phyloP scores from a whole-genome alignment of 345 rosid species.

The Dimocarpus longan region DNA sequence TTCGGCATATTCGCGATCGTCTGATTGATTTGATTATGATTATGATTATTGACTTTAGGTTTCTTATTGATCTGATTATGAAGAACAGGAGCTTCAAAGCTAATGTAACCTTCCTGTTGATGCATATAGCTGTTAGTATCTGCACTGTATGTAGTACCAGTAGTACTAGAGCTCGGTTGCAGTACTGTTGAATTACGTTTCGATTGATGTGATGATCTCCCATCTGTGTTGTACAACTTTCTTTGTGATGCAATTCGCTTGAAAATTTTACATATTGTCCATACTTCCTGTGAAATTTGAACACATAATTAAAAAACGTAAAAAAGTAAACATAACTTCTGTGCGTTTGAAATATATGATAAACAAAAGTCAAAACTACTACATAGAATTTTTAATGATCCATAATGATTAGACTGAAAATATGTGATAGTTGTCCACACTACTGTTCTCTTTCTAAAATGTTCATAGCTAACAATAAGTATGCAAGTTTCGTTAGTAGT shows the following conservation, averaged over 20 bases:
- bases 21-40: neutral
- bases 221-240: conserved; percentile 50
- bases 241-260: conserved; percentile 54
- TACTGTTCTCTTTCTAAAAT: too few species aligned
- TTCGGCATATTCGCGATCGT: neutral
- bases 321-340: too few species aligned
- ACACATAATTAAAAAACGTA: too few species aligned
- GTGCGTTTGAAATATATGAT: too few species aligned
- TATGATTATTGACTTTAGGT: neutral
- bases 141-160: conserved; percentile 13
- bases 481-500: too few species aligned
- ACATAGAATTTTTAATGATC: too few species aligned
- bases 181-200: conserved; percentile 10
- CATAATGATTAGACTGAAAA: too few species aligned
- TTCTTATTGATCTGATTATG: conserved; percentile 25
- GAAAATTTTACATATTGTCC: conserved; percentile 83
- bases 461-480: too few species aligned
- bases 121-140: conserved; percentile 22
- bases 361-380: too few species aligned
- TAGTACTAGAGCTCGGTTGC: conserved; percentile 23
- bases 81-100: conserved; percentile 40
- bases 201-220: conserved; percentile 49
- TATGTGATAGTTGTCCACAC: too few species aligned
- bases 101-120: conserved; percentile 46
- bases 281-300: conserved; percentile 63